Percentiles rank a stretch among this genome's conserved stretches.
Conservation (phyloP, 2,329 filamentous ascomycete species). For the Colletotrichum truncatum region DNA sequence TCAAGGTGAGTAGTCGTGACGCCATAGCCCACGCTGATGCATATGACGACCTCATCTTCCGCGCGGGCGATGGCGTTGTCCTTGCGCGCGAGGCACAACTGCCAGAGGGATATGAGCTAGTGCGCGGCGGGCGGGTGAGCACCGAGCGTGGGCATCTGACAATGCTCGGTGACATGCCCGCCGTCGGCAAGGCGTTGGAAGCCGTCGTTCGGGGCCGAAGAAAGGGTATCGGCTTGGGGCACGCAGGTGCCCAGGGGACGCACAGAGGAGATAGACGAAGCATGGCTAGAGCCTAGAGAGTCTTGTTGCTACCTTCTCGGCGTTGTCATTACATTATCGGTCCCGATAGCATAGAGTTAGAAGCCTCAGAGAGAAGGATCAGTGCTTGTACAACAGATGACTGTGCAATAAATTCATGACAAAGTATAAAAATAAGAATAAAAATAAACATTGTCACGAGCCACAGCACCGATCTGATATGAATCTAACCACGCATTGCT, state of each 20-base stretch:
- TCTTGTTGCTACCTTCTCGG: not conserved
- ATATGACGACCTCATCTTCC: conserved; percentile 89
- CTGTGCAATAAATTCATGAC: too few species aligned
- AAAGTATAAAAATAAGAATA: too few species aligned
- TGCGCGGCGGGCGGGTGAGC: conserved; percentile 77
- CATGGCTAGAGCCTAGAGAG: conserved; percentile 3
- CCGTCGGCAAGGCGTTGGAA: conserved; percentile 77
- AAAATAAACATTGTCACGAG: too few species aligned
- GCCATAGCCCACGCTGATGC: conserved; percentile 79
- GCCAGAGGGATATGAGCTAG: conserved; percentile 80
- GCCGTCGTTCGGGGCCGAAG: conserved; percentile 73
- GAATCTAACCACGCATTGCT: too few species aligned
- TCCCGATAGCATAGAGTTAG: not conserved
- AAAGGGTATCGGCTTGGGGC: conserved; percentile 77
- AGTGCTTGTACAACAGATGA: too few species aligned
- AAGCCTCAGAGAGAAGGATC: not conserved
- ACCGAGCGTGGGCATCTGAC: conserved; percentile 90
- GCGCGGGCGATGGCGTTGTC: conserved; percentile 88
- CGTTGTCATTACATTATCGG: not conserved
- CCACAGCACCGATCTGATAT: too few species aligned
- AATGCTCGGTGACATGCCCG: conserved; percentile 84
- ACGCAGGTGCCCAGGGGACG: not conserved
- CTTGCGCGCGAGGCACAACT: conserved; percentile 87
- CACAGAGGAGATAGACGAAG: not conserved
- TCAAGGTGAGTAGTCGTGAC: conserved; percentile 76